phyloP scores from a whole-genome alignment of 345 rosid genomes.

The Hypericum androsaemum region DNA sequence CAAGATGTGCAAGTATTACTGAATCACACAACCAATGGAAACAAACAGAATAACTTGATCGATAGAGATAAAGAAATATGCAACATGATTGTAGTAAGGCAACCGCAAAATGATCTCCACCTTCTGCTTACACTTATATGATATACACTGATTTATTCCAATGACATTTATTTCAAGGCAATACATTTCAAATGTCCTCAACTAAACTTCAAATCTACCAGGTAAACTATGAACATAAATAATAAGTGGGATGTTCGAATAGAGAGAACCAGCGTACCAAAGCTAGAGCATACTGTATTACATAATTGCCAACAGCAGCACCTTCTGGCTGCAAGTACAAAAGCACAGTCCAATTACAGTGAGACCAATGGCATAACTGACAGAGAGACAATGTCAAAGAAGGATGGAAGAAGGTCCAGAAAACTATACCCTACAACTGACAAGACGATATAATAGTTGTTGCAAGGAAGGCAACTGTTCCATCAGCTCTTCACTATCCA shows the following conservation, averaged over 20 bases:
- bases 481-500: constrained; percentile 72
- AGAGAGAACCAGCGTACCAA: constrained; percentile 37
- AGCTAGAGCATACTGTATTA: constrained; percentile 94
- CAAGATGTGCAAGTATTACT: no score
- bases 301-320: constrained; percentile 73
- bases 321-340: constrained; percentile 82
- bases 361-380: background rate
- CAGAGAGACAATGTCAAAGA: background rate
- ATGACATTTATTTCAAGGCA: no score
- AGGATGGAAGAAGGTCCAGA: background rate
- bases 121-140: no score
- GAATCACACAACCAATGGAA: no score
- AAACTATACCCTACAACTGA: constrained; percentile 75
- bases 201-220: no score
- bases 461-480: constrained; percentile 89
- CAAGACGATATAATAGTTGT: constrained; percentile 79
- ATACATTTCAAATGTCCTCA: no score
- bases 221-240: no score
- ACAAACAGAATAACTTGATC: no score
- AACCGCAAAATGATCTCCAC: no score
- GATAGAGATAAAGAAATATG: no score
- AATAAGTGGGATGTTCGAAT: background rate
- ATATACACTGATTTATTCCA: no score
- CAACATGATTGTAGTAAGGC: no score
- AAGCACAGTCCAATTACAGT: background rate